Percentiles rank a stretch among this genome's conserved stretches.
Evolutionary conservation across 2,329 filamentous ascomycete species (phyloP).

Genomic region (Aureobasidium sp.): DNA sequence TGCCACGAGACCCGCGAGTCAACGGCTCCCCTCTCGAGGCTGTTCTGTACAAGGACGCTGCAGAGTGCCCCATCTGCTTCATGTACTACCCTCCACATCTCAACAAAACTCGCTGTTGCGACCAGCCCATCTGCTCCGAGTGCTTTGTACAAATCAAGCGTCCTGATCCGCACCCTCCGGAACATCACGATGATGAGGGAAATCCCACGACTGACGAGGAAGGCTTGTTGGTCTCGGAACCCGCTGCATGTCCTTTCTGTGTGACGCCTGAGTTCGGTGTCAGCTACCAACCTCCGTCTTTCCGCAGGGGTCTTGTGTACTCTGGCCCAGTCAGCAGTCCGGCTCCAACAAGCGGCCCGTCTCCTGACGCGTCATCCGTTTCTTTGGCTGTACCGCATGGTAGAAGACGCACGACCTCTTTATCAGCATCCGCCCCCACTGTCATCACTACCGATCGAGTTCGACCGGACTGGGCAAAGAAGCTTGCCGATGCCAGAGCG

Average conservation of each 20-base stretch:
- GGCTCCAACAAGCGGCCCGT: conserved; percentile 45
- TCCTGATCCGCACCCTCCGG: conserved; percentile 79
- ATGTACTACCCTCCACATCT: conserved; percentile 90
- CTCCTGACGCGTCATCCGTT: conserved; percentile 79
- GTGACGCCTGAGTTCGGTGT: conserved; percentile 92
- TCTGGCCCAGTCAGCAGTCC: conserved; percentile 30
- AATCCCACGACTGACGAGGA: conserved; percentile 38
- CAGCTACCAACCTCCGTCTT: conserved; percentile 84
- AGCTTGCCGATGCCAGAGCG: conserved; percentile 73
- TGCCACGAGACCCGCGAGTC: conserved; percentile 76
- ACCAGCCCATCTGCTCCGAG: conserved; percentile 93
- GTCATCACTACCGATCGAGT: conserved; percentile 91
- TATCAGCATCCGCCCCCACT: conserved; percentile 74
- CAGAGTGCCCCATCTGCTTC: conserved; percentile 94
- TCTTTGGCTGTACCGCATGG: conserved; percentile 49
- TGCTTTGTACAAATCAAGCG: conserved; percentile 99
- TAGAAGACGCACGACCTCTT: conserved; percentile 53
- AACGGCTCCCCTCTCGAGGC: conserved; percentile 93
- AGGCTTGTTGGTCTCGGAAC: conserved; percentile 72
- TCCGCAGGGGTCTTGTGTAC: conserved; percentile 73
- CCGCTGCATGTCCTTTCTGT: conserved; percentile 89
- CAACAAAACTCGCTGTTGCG: conserved; percentile 89
- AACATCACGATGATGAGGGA: conserved; percentile 50
- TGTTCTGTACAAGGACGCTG: conserved; percentile 82
- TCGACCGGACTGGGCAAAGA: conserved; percentile 88